Conservation (phyloP, 2,329 filamentous ascomycete species). For the Leptodontidium sp. region DNA sequence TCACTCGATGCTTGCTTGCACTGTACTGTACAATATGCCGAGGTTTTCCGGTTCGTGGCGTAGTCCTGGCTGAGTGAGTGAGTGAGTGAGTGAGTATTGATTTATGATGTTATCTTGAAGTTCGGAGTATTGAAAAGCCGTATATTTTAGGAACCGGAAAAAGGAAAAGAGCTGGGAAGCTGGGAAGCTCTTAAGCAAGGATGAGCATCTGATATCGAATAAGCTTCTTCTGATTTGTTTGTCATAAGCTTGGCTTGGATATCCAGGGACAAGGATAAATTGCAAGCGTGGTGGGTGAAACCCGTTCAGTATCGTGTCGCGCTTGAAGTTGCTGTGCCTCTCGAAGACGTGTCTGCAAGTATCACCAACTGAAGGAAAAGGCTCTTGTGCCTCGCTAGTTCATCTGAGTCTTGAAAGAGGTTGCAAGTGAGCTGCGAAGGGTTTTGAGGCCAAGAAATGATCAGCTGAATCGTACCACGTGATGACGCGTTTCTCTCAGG, state of each 20-base stretch:
- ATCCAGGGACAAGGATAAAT: not conserved
- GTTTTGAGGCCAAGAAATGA: not conserved
- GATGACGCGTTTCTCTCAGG: not conserved
- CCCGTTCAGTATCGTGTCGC: not conserved
- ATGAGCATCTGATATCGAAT: not conserved
- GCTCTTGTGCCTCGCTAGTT: too few species aligned
- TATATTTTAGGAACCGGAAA: not conserved
- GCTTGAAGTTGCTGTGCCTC: constrained; percentile 4
- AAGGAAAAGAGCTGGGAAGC: not conserved
- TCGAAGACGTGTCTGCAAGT: not conserved
- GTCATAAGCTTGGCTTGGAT: not conserved
- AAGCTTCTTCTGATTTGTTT: not conserved
- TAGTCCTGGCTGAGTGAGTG: not conserved
- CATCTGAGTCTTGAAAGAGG: too few species aligned
- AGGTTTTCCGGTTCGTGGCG: not conserved
- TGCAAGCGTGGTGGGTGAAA: constrained; percentile 1
- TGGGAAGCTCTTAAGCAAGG: not conserved
- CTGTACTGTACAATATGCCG: not conserved
- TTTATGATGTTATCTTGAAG: not conserved
- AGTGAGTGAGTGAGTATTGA: not conserved
- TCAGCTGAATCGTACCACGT: not conserved
- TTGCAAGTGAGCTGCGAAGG: too few species aligned
- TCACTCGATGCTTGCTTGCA: not conserved
- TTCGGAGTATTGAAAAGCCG: too few species aligned
- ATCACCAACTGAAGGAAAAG: too few species aligned